Evolutionary conservation across 2,329 filamentous ascomycete genomes (phyloP), one percentile per base, ranked within the genome.

Genomic region (Fusarium nurragi): DNA sequence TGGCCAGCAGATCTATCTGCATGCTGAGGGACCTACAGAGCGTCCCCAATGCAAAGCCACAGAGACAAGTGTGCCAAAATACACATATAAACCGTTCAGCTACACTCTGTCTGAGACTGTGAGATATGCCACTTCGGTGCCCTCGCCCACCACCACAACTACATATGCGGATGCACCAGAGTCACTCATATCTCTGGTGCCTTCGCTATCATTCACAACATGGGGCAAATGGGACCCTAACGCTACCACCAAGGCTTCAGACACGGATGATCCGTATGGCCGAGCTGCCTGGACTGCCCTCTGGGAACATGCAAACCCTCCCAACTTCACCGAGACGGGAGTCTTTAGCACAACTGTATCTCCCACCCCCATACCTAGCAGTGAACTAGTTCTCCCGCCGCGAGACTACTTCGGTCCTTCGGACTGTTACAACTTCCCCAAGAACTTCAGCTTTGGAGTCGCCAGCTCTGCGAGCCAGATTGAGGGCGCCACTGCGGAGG

Each of bases 341-440:
- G 26, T 75, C 12, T 75, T 67, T 25, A 76, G 72, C 48, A 84
- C 84, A 0, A 88, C 85, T 0, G 84, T 85, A 3, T 78, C 76
- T 5, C 83, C 86, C 0, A 88, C 84, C 0, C 79, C 85, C 0
- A 73, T 88, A 2, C 82, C 85, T 0, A 84, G 77, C 2, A 81
- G 75, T 50, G 84, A 88, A 54, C 77, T 88, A 2, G 75, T 87
- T 7, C 77, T 86, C 1, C 86, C 86, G 0, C 85, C 86, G 0
- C 71, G 76, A 2, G 80, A 83, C 45, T 84, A 83, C 57, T 83
- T 84, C 53, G 77, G 76, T 0, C 79, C 82, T 40, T 75, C 77
- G 19, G 76, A 83, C 16, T 84, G 83, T 64, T 80, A 83, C 43
- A 78, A 76, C 19, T 84, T 87, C 28, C 82, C 83, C 0, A 69